Base-by-base conservation (phyloP, 2,329 filamentous ascomycete genomes). In the Clathrospora elynae region DNA sequence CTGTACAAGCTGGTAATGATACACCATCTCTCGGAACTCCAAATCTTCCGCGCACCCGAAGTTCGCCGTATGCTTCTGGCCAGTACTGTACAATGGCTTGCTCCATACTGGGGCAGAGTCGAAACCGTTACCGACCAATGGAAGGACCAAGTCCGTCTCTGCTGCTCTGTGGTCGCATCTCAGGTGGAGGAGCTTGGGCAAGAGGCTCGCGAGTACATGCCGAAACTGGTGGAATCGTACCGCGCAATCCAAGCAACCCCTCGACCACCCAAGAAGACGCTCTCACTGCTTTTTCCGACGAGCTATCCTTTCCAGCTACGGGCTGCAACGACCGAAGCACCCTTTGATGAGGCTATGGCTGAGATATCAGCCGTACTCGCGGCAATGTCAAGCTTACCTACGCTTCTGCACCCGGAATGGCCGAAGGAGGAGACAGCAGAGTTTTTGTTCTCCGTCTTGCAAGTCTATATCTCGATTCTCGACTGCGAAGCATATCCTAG, bases 1-100 rank as follows among this genome's bases (percentile, higher is more conserved):
- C 74, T 97, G 23, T 96, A 96, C 72, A 95, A 96, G 68, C 80
- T 99, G 24, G 82, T 97, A 12, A 77, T 99, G 25, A 91, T 99
- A 60, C 87, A 95, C 67, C 93, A 96, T 68, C 92, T 96, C 66
- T 88, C 87, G 18, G 86, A 85, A 50, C 76, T 96, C 4, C 83
- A 88, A 17, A 78, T 96, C 14, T 97, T 97, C 71, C 80, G 85
- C 7, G 78, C 86, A n/a, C 80, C 85, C 0, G 87, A 92, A 46
- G 87, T 92, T 54, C 81, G 86, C 55, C 80, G 83, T 18, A 83
- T 83, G 9, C 77, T 96, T 32, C 83, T 87, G 48, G 81, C 86
- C 31, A 95, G 90, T 61, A 96, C 90, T 3, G 85, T 91, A 30
- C 78, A 87, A 49, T 99, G 93, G 93, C 84, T 99, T 44, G 85